Evolutionary conservation across 495 filamentous ascomycete species (phyloP).

Genomic region (Neurospora sp.): DNA sequence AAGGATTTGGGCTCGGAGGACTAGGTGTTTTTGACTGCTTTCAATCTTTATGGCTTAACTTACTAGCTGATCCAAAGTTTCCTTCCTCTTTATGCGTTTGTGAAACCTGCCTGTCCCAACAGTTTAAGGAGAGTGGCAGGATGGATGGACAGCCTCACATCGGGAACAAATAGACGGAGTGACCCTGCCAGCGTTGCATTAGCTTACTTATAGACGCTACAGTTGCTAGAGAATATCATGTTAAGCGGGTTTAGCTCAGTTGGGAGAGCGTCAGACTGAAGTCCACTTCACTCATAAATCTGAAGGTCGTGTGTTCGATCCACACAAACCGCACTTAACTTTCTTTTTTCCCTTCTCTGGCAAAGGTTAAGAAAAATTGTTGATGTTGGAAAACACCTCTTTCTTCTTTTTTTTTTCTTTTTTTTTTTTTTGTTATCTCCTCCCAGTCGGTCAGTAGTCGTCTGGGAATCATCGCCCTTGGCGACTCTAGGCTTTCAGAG

Average conservation of each 20-base stretch:
- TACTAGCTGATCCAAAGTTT: no score
- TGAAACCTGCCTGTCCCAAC: not conserved
- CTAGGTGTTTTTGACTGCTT: not conserved
- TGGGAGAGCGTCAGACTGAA: not conserved
- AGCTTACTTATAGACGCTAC: not conserved
- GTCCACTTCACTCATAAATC: not conserved
- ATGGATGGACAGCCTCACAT: not conserved
- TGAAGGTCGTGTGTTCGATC: not conserved
- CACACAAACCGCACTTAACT: not conserved
- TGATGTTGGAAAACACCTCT: no score
- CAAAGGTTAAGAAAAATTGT: not conserved
- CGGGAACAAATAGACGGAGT: no score
- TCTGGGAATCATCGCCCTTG: no score
- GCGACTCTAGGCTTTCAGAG: no score
- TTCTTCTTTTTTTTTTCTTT: not conserved
- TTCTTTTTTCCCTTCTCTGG: not conserved
- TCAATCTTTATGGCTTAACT: no score
- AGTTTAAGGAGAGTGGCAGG: not conserved
- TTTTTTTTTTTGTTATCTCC: no score
- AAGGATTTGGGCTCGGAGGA: not conserved
- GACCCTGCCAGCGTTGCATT: no score
- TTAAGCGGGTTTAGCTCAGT: not conserved
- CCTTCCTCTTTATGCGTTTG: not conserved
- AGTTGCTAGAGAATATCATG: fast-evolving
- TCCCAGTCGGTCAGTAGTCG: not conserved